phyloP scores from a whole-genome alignment of 257 asterid genomes.

The Solanum habrochaites region DNA sequence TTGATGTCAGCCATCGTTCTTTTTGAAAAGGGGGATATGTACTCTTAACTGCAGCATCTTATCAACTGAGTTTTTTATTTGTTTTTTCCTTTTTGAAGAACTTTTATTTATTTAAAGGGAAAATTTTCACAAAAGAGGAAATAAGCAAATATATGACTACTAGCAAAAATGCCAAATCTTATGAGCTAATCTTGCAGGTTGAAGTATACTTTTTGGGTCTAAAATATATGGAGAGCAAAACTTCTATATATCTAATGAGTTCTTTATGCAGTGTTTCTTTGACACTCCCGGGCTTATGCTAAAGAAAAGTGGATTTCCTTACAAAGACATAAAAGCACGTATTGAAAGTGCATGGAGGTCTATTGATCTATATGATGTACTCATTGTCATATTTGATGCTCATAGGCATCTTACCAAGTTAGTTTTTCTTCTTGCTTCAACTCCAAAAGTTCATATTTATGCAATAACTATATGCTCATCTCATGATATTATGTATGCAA shows the following conservation, averaged over 20 bases:
- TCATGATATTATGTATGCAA: background rate
- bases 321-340: slow-evolving; percentile 71
- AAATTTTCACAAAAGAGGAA: background rate
- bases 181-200: background rate
- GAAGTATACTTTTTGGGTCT: background rate
- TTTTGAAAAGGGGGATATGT: background rate
- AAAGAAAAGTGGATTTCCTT: slow-evolving; percentile 81
- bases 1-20: background rate
- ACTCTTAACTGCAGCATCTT: background rate
- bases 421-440: slow-evolving; percentile 3
- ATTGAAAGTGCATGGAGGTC: slow-evolving; percentile 92
- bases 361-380: slow-evolving; percentile 58
- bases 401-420: slow-evolving; percentile 90
- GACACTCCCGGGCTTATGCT: slow-evolving; percentile 98
- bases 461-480: background rate
- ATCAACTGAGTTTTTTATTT: background rate
- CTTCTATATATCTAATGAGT: slow-evolving; percentile 6
- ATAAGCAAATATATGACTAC: background rate
- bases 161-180: background rate
- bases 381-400: slow-evolving; percentile 86
- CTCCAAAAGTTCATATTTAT: background rate
- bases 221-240: background rate
- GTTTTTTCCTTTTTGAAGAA: background rate
- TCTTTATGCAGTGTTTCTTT: slow-evolving; percentile 74
- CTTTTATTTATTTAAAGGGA: background rate